Percentiles rank a stretch among this genome's conserved stretches.
Evolutionary conservation across 371 early-diverging fungal genomes (phyloP).

Genomic region (Syncephalastrum racemosum): DNA sequence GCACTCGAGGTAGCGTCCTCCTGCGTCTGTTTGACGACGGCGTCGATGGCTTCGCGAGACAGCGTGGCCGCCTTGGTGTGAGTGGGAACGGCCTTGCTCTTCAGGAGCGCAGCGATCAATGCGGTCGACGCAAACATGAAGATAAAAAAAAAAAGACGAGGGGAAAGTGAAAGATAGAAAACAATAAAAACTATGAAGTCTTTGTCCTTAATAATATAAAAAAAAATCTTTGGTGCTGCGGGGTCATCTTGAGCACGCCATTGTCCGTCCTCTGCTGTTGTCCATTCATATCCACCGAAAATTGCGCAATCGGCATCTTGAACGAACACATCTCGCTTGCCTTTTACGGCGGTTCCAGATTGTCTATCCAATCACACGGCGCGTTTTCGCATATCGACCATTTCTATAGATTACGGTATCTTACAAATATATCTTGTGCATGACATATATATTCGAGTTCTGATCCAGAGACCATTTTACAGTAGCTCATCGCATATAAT

Average conservation of each 20-base stretch:
- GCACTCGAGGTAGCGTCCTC: conserved; percentile 37
- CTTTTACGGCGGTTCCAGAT: conserved; percentile 1
- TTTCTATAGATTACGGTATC: too few species aligned
- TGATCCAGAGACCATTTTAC: too few species aligned
- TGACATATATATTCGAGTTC: too few species aligned
- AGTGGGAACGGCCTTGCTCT: conserved; percentile 17
- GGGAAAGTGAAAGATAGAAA: conserved; percentile 10
- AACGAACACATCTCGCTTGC: conserved; percentile 2
- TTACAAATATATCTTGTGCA: too few species aligned
- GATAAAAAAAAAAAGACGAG: not conserved
- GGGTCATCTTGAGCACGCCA: conserved; percentile 12
- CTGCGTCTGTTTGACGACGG: conserved; percentile 26
- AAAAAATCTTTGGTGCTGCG: not conserved
- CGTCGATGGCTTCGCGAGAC: conserved; percentile 24
- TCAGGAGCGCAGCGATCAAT: conserved; percentile 25
- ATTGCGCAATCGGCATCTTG: conserved; percentile 12
- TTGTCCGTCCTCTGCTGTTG: conserved; percentile 5
- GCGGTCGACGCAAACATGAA: conserved; percentile 29
- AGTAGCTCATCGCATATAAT: too few species aligned
- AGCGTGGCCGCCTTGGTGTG: conserved; percentile 7
- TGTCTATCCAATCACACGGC: too few species aligned
- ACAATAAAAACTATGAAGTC: conserved; percentile 1
- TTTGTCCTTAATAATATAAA: too few species aligned
- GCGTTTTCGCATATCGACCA: too few species aligned
- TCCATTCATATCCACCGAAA: conserved; percentile 18